A percentile compares a stretch with the other conserved stretches of the same genome.
Conservation (phyloP, 1,139 yeast genomes). For the Scheffersomyces insectosa region DNA sequence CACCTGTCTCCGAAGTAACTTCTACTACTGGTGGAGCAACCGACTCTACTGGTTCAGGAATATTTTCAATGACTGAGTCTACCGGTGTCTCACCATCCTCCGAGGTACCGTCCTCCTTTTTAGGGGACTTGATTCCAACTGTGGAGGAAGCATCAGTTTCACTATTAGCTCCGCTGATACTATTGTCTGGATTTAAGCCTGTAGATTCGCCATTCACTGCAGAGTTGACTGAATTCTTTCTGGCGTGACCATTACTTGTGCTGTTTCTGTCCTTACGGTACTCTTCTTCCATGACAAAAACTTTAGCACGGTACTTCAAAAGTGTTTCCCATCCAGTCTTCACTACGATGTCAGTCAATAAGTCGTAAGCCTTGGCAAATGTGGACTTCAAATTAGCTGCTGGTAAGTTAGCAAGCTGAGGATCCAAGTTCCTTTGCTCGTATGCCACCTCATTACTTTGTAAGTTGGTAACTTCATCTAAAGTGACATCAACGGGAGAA, state of each 20-base stretch:
- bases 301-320: constrained; percentile 73
- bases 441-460: constrained; percentile 51
- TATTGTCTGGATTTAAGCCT: constrained; percentile 3
- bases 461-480: constrained; percentile 59
- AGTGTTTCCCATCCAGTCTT: constrained; percentile 90
- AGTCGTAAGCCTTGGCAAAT: constrained; percentile 74
- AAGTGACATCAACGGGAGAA: constrained; percentile 74
- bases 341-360: constrained; percentile 70
- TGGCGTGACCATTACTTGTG: constrained; percentile 15
- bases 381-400: constrained; percentile 78
- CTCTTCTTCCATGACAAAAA: constrained; percentile 95
- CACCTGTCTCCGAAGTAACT: constrained; percentile 18
- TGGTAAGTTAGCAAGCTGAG: constrained; percentile 68
- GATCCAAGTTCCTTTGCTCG: constrained; percentile 63
- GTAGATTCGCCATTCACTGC: constrained; percentile 13
- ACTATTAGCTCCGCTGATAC: background rate
- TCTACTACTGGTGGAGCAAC: constrained; percentile 5
- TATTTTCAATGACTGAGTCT: constrained; percentile 1
- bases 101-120: constrained; percentile 13
- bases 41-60: constrained; percentile 4
- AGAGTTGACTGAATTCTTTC: constrained; percentile 16
- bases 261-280: constrained; percentile 51
- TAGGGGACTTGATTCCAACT: constrained; percentile 41
- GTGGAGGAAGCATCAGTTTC: constrained; percentile 37
- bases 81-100: constrained; percentile 4